Evolutionary conservation across 768 basidiomycete species (phyloP).

Genomic region (Suillus clintonianus): DNA sequence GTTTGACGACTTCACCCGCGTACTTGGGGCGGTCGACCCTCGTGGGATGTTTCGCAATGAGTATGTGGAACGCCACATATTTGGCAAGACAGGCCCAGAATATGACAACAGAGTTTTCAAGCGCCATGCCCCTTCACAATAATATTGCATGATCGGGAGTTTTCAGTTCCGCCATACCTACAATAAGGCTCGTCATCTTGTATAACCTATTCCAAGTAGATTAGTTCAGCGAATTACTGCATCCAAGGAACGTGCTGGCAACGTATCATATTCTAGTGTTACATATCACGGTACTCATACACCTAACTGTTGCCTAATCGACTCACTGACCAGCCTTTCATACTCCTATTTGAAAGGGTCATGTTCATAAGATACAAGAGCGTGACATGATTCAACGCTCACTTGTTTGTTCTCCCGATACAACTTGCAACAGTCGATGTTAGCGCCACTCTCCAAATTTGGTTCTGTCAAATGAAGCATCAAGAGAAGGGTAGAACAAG

Average conservation of each 20-base stretch:
- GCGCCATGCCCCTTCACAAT: constrained; percentile 16
- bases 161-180: background rate
- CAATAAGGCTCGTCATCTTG: constrained; percentile 5
- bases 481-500: background rate
- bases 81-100: constrained; percentile 52
- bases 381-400: constrained; percentile 14
- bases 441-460: constrained; percentile 96
- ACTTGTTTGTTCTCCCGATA: constrained; percentile 84
- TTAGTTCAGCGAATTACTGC: constrained; percentile 7
- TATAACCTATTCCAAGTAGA: constrained; percentile 11
- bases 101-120: constrained; percentile 52
- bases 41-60: constrained; percentile 81
- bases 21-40: constrained; percentile 74
- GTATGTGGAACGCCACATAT: constrained; percentile 86
- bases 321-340: constrained; percentile 80
- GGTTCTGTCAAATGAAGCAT: constrained; percentile 59
- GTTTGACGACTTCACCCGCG: constrained; percentile 73
- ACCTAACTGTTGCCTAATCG: constrained; percentile 85
- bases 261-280: constrained; percentile 7
- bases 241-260: constrained; percentile 2
- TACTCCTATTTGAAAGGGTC: constrained; percentile 59
- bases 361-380: constrained; percentile 2
- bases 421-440: constrained; percentile 96
- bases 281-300: constrained; percentile 40
- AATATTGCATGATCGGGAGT: background rate